Base-by-base conservation (phyloP, 2,329 filamentous ascomycete genomes). In the Colletotrichum limetticola region DNA sequence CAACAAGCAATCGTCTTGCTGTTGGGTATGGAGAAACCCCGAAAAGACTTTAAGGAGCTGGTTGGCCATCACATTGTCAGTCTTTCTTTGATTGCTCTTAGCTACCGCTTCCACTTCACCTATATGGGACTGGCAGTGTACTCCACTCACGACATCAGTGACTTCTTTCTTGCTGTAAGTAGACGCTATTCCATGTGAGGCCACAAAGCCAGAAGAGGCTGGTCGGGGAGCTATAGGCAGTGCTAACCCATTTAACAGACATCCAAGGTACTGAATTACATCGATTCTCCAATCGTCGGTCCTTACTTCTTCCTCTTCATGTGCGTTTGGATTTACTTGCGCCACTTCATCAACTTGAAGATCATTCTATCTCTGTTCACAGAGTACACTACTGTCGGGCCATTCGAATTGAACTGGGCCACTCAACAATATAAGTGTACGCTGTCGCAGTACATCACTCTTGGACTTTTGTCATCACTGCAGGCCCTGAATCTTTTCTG, bases 71-170 rank as follows among this genome's bases (percentile, higher is more conserved):
- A 98, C 82, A 92, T 98, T 77, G 94, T 98, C 80, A 97, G 94
- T 24, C 85, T 98, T 72, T 86, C 92, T 24, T 88, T 98, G 77
- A 98, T 98, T 77, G 92, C 85, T 71, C 85, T 96, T 79, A 97
- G 94, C 85, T 98, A 98, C 85, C 91, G 95, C 74, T 98, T 98
- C 87, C 95, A 98, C 84, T 98, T 98, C 83, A 97, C 95, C 24
- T 96, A 98, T 84, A 97, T 98, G 81, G 95, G 95, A 30, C 85
- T 98, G 68, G 94, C 95, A 24, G 95, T 98, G 42, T 98, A 98
- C 83, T 95, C 97, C 74, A 98, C 95, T 11, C 95, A 97, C 83
- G 95, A 98, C 80, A 94, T 98, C 74, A 95, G 92, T 73, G 95
- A 98, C 82, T 98, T 98, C 85, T 98, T 98, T 90, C 89, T 98